phyloP scores from a whole-genome alignment of 139 green algal genomes.

The Tetratostichococcus sp. region DNA sequence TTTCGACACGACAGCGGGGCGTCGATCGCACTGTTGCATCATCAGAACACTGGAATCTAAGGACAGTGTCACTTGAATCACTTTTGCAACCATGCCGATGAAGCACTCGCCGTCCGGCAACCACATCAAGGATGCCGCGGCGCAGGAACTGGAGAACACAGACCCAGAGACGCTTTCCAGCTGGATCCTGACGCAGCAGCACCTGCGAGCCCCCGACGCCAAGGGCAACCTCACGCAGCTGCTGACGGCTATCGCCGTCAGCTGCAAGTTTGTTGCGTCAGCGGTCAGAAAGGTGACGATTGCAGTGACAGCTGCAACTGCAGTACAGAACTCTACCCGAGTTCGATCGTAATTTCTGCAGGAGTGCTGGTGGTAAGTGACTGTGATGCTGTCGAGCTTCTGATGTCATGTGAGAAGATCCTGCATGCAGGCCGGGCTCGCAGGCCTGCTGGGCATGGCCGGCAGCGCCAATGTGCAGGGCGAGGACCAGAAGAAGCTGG shows the following conservation, averaged over 20 bases:
- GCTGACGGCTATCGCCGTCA: constrained; percentile 53
- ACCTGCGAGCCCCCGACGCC: constrained; percentile 25
- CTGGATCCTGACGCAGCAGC: constrained; percentile 40
- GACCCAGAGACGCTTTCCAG: constrained; percentile 36
- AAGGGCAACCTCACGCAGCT: constrained; percentile 48
- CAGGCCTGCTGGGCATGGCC: constrained; percentile 50
- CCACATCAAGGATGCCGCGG: background rate
- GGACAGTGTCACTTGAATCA: no score
- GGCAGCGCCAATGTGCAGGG: constrained; percentile 56
- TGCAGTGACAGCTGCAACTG: no score
- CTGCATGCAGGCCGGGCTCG: constrained; percentile 41
- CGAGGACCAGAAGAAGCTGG: constrained; percentile 72
- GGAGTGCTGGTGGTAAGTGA: no score
- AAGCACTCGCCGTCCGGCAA: background rate
- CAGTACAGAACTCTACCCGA: no score
- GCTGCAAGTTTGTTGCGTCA: constrained; percentile 59
- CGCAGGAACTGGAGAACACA: constrained; percentile 11
- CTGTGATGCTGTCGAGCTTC: no score
- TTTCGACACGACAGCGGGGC: no score
- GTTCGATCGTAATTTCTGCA: no score
- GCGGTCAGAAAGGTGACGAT: constrained; percentile 38
- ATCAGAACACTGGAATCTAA: no score
- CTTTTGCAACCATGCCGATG: background rate
- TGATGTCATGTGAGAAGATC: no score
- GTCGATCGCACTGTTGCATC: no score